Base-by-base conservation (phyloP, 306 rosid species). In the Prunus davidiana region DNA sequence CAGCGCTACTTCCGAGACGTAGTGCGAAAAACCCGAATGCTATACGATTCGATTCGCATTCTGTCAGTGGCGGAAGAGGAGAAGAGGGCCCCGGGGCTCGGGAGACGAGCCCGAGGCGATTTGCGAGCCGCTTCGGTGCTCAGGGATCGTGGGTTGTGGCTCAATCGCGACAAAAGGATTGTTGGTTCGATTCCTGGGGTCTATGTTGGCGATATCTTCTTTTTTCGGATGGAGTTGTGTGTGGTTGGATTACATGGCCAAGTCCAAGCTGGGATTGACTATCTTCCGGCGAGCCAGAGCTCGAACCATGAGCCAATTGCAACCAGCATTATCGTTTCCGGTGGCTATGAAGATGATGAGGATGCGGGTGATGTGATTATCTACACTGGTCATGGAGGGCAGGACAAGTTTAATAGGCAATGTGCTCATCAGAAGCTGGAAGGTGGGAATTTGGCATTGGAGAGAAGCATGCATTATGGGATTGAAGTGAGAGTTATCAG, bases 301-400 rank as follows among this genome's bases (percentile, higher is more conserved):
- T 86, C 97, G 16, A 96, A 87, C 18, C 97, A 96, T 0, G 98
- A 96, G 81, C 93, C 99, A 1, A 89, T 96, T 78, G 99, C 99
- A 2, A 96, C 99, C 1, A 96, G 98, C 67, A 78, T 96, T 19
- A 92, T 96, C 28, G 98, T 92, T 34, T 96, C 99, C 0, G 98
- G 98, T 27, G 98, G 98, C 3, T 96, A 92, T 15, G 99, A 89
- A 82, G 99, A 92, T 63, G 99, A 92, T 54, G 84, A 88, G 38
- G 99, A 96, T 69, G 81, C 83, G 2, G 98, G 98, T 4, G 98
- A 96, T 68, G 90, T 88, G 32, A 87, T 96, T 63, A 91, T 89
- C 27, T 92, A 92, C 67, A 86, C 99, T 0, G 97, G 98, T n/a
- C 99, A 96, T 65, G 99, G 97, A 3, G 98, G 99, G 64, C 98